These are phyloP conservation scores for Lantana camara DNA, from an alignment of 257 asterid genomes.

Conservation along the genomic window DNA sequence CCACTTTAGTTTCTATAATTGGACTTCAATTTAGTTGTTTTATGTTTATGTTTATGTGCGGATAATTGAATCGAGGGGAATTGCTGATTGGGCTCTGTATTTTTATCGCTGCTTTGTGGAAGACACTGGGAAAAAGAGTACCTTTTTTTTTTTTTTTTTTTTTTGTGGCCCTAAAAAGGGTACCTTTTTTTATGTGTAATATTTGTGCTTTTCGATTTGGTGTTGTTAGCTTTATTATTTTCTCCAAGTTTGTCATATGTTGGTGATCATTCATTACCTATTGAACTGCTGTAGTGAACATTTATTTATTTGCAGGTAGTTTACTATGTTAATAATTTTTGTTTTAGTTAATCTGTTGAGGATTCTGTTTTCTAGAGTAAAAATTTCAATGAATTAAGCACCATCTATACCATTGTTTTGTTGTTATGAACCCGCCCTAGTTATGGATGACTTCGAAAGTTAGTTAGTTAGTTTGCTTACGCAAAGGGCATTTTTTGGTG, in stretches of 20 bases:
- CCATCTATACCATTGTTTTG: not conserved
- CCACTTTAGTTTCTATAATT: slow-evolving; percentile 9
- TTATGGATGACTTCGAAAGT: not conserved
- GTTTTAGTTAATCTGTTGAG: not conserved
- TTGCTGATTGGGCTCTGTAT: not conserved
- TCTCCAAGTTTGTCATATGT: not conserved
- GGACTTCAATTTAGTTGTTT: not conserved
- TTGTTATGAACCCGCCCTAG: slow-evolving; percentile 12
- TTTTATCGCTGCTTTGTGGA: not conserved
- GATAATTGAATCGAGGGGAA: not conserved
- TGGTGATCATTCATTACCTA: not conserved
- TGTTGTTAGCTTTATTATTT: not conserved
- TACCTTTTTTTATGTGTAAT: no score
- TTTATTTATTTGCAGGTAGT: not conserved
- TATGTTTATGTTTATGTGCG: not conserved
- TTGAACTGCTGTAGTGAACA: not conserved
- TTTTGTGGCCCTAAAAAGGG: no score
- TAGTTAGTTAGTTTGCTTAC: not conserved
- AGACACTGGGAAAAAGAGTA: no score
- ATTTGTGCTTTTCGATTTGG: no score
- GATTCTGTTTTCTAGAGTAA: not conserved
- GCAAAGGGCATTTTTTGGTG: not conserved
- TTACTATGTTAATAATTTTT: not conserved
- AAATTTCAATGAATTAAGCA: slow-evolving; percentile 7
- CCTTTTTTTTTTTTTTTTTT: no score